Evolutionary conservation across 768 basidiomycete genomes (phyloP), one percentile per base, ranked within the genome.

Genomic region (Naganishia vaughanmartiniae): DNA sequence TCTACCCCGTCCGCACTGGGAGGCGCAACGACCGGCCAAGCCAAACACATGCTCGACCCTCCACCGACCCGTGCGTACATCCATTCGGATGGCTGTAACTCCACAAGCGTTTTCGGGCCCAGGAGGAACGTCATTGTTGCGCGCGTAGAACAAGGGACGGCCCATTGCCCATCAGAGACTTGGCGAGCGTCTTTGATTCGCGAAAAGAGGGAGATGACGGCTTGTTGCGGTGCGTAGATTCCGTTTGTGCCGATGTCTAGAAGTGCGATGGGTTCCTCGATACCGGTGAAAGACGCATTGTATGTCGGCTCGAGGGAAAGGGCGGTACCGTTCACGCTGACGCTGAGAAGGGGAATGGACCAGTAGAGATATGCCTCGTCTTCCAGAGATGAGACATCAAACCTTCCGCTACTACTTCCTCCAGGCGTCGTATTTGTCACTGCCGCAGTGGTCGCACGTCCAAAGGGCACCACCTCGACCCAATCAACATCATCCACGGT

Each of bases 61-160:
- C 70, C 70, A 0, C 70, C 71, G 0, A 78, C 74, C 24, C 76
- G 74, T 17, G 77, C 78, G 31, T 73, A 74, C 55, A 80, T 74
- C 79, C 79, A 80, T 24, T 80, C 79, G 28, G 73, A 74, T 14
- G 79, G 79, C 65, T 79, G 79, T 0, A 80, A 73, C 68, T 72
- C 70, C 39, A 78, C 54, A 69, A 75, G 34, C 71, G 72, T 54
- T 12, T n/a, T n/a, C 0, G 34, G 28, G 73, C 77, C 77, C 57
- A 81, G 77, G 10, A 74, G 70, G 56, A 81, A 81, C 12, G 78
- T 73, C 57, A 81, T 69, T 5, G 79, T 78, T 72, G 74, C 72
- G 26, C 68, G 68, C 17, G 79, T 77, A 60, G 74, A 67, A 66
- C 79, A 81, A 2, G 79, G 79, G 0, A 75, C 76, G 4, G 77